Evolutionary conservation across 2,329 filamentous ascomycete genomes (phyloP), one percentile per base, ranked within the genome.

Genomic region (Aureobasidium namibiae): DNA sequence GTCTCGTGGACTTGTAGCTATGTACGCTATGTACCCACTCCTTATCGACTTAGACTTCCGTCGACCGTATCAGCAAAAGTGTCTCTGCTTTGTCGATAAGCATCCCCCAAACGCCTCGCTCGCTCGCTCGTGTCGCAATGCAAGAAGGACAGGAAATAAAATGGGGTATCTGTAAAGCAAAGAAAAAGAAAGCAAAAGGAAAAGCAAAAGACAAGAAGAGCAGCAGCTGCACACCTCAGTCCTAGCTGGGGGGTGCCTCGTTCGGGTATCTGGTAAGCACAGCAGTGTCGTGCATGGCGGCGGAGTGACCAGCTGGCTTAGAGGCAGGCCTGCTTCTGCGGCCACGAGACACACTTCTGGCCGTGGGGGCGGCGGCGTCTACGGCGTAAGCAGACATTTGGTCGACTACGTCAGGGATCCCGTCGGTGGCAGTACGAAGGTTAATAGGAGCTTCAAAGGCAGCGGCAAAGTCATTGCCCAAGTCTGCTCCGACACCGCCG

Each of bases 401-500:
- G 3, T 21, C 33, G 16, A 45, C 44, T 18, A 52, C 44, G 23
- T 52, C 46, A 18, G 45, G 31, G 11, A 38, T 46, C 16, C 38
- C 44, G 14, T 36, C 46, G 26, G 36, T 29, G 24, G 21, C 52
- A 44, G 39, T 49, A 2, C 48, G 57, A n/a, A 52, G 31, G 13
- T 53, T 50, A 21, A 26, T 39, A n/a, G 56, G 48, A 24, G 56
- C 56, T 41, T 57, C 58, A n/a, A 60, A 58, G 24, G 56, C 61
- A 6, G 56, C 42, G 24, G 59, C 61, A 26, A 61, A 59, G 33
- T 61, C 54, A 13, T 45, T 58, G 21, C 54, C 52, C 41, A 45
- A 23, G n/a, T 53, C 56, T 44, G 44, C 26, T 16, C 7, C 13
- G n/a, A 18, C 39, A 7, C 18, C 39, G 23, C 39, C 39, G 24